Evolutionary conservation across 768 basidiomycete genomes (phyloP), one percentile per base, ranked within the genome.

Genomic region (Ramaria rubella): DNA sequence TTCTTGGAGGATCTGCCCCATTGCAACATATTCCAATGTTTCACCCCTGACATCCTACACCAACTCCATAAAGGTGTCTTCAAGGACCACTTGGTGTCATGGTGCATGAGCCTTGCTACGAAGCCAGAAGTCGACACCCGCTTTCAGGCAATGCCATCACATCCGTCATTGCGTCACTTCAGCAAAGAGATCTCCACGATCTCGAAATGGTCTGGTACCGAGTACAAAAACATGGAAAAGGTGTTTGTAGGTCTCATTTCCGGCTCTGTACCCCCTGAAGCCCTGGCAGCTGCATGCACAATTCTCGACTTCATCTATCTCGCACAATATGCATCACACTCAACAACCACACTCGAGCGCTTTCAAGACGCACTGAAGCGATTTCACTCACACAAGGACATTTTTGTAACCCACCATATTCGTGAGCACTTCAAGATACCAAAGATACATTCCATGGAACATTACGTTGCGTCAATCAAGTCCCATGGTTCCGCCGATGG

Each of bases 11-110:
- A n/a, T 7, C 8, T 77, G 48, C 43, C 1, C 59, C 73, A 40
- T 67, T 52, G 63, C 42, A 58, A 79, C 59, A 78, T 80, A 31
- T 76, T 73, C 61, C 0, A 30, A 0, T 67, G 58, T 19, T 57
- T 80, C 31, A 74, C 71, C 1, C 70, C 72, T 15, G 65, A 77
- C 64, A 44, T 77, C 21, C 71, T 79, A 15, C 78, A 81, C 58
- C 76, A 78, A 60, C 64, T 80, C 0, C 70, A 78, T 62, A 74
- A 80, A 58, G 78, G 78, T 61, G n/a, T 26, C 21, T 4, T 24
- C n/a, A n/a, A n/a, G n/a, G n/a, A n/a, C n/a, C n/a, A n/a, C n/a
- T n/a, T n/a, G n/a, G n/a, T n/a, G n/a, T n/a, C n/a, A n/a, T n/a
- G n/a, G n/a, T n/a, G n/a, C n/a, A n/a, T n/a, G n/a, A n/a, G n/a